Conservation (phyloP, 208 protist genomes). For the Crithidia fasciculata region DNA sequence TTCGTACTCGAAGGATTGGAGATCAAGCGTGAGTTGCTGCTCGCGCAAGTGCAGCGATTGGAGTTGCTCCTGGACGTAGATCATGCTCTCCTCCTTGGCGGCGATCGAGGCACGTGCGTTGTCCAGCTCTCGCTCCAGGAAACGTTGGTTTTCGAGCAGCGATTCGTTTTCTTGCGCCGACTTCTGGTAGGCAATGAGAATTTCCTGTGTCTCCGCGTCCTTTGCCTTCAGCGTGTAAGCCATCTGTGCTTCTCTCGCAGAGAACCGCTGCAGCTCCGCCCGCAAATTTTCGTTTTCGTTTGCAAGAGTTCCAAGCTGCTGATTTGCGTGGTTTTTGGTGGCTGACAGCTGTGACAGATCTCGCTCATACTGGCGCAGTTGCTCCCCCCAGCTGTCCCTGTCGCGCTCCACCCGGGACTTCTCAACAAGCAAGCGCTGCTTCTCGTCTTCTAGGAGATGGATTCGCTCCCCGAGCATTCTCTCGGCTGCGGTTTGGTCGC, state of each 20-base stretch:
- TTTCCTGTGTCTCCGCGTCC: constrained; percentile 75
- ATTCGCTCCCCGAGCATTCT: constrained; percentile 55
- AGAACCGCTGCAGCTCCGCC: constrained; percentile 57
- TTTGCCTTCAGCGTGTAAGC: constrained; percentile 74
- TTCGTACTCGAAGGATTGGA: constrained; percentile 84
- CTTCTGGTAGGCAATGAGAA: constrained; percentile 79
- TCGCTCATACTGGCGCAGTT: constrained; percentile 70
- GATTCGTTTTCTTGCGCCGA: constrained; percentile 67
- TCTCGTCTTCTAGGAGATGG: constrained; percentile 47
- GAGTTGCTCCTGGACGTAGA: constrained; percentile 80
- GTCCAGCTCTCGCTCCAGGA: constrained; percentile 78
- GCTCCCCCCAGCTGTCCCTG: constrained; percentile 51
- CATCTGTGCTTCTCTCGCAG: constrained; percentile 57
- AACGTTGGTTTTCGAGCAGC: constrained; percentile 50
- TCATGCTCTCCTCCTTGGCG: constrained; percentile 74
- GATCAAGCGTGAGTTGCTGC: constrained; percentile 80
- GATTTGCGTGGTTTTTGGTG: constrained; percentile 77
- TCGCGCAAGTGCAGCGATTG: constrained; percentile 70
- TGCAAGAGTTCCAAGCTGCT: constrained; percentile 66
- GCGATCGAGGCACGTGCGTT: constrained; percentile 62
- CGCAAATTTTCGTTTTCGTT: constrained; percentile 76
- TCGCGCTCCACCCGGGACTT: constrained; percentile 53
- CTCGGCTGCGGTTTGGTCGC: constrained; percentile 58
- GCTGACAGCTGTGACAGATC: constrained; percentile 77
- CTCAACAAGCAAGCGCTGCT: constrained; percentile 42